A percentile compares a stretch with the other conserved stretches of the same genome.
These are phyloP conservation scores for Cryptosporidium muris DNA, from an alignment of 169 alveolate species.

Conservation along the genomic window DNA sequence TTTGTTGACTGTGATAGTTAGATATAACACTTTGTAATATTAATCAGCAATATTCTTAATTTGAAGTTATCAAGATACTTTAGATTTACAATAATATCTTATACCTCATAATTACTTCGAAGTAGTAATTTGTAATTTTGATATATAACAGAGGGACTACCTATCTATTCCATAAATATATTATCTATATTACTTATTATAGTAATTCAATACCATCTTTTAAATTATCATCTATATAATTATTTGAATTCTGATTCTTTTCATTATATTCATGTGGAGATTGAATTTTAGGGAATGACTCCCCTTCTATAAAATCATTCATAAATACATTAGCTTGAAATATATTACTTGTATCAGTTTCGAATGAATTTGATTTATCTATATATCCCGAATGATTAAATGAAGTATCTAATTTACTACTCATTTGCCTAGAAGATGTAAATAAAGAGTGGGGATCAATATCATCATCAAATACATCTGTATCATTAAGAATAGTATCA, in stretches of 20 bases:
- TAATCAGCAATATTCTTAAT: too few relatives aligned
- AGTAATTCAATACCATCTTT: slow-evolving; percentile 42
- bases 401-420: neutral
- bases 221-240: neutral
- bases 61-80: too few relatives aligned
- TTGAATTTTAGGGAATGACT: slow-evolving; percentile 42
- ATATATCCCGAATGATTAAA: slow-evolving; percentile 8
- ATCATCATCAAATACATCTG: slow-evolving; percentile 64
- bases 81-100: too few relatives aligned
- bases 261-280: slow-evolving; percentile 33
- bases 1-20: too few relatives aligned
- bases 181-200: neutral
- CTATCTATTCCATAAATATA: too few relatives aligned
- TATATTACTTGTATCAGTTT: slow-evolving; percentile 5
- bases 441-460: slow-evolving; percentile 50
- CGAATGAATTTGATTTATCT: slow-evolving; percentile 6
- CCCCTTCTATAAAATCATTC: neutral
- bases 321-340: too few relatives aligned
- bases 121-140: too few relatives aligned
- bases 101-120: too few relatives aligned
- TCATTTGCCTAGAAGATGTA: slow-evolving; percentile 7
- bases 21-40: too few relatives aligned
- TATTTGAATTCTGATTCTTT: neutral
- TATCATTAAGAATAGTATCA: slow-evolving; percentile 50
- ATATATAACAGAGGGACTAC: too few relatives aligned